These are phyloP conservation scores for Xerocomus minutiporus DNA, from an alignment of 1,284 basidiomycete genomes.

Conservation along the genomic window DNA sequence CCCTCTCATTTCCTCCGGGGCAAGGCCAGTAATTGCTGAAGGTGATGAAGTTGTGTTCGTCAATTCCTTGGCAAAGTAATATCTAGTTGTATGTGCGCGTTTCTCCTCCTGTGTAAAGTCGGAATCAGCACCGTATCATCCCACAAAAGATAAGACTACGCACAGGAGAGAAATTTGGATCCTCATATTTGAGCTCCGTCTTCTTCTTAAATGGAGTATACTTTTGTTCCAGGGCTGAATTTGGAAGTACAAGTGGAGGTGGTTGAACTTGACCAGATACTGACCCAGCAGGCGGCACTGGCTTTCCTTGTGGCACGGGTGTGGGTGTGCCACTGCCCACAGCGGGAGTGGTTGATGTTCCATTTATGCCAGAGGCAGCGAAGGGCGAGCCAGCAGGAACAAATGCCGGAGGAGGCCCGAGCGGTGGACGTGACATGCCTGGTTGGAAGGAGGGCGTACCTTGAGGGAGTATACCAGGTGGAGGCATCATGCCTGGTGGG, in stretches of 20 bases:
- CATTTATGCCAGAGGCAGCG: slow-evolving; percentile 15
- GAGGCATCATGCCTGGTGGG: slow-evolving; percentile 35
- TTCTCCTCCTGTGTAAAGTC: slow-evolving; percentile 63
- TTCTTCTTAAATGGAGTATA: slow-evolving; percentile 73
- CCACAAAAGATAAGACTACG: slow-evolving; percentile 25
- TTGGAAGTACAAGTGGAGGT: slow-evolving; percentile 48
- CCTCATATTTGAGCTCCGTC: slow-evolving; percentile 69
- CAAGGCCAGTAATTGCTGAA: slow-evolving; percentile 22
- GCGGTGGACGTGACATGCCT: slow-evolving; percentile 34
- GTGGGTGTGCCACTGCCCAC: slow-evolving; percentile 23
- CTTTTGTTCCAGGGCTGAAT: slow-evolving; percentile 55
- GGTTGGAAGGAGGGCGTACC: slow-evolving; percentile 38
- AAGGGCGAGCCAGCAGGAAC: slow-evolving; percentile 32
- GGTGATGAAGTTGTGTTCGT: slow-evolving; percentile 26
- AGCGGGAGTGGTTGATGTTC: slow-evolving; percentile 11
- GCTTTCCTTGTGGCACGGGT: slow-evolving; percentile 17
- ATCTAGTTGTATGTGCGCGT: slow-evolving; percentile 70
- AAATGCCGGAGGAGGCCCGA: slow-evolving; percentile 38
- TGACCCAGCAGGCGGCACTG: slow-evolving; percentile 18
- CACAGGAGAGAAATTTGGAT: slow-evolving; percentile 75
- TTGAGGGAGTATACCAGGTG: slow-evolving; percentile 36
- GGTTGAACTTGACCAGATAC: slow-evolving; percentile 25
- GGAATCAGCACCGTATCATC: background rate
- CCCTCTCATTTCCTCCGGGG: slow-evolving; percentile 57
- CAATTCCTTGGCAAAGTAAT: slow-evolving; percentile 53